Evolutionary conservation across 495 filamentous ascomycete species (phyloP), one percentile per base, ranked within the genome.

Genomic region (Oidiodendron maius): DNA sequence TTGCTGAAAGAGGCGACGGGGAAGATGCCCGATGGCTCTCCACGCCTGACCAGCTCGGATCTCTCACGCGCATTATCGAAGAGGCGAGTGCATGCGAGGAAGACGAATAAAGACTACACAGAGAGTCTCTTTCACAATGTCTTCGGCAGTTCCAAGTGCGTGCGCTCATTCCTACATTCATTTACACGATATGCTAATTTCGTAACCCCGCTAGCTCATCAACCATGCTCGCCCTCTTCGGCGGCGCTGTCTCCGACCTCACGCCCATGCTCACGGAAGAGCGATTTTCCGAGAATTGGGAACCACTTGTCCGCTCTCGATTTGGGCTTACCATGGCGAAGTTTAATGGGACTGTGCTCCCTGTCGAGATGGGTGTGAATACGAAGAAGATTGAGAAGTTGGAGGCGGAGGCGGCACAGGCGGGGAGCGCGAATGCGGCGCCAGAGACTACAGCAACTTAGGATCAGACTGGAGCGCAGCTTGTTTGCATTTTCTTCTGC

Each of bases 291-390:
- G 42, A 52, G 15, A 15, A 46, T 2, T 52, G 50, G 50, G 50
- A 52, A 24, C 50, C 50, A 16, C 50, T 41, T 10, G 42, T 52
- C 21, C 32, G 10, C 34, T 46, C 50, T 41, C 41, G 50, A 2
- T 52, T 39, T 41, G 50, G 50, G 11, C 50, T 52, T 16, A 52
- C 50, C 1, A 52, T 52, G 50, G 50, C 50, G 11, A 52, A 52
- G 36, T 52, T 52, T 16, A 52, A 52, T 41, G 23, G 22, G 3
- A 52, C 50, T 20, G 50, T 52, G 17, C 15, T 52, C 10, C 50
- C 41, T 1, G 50, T 52, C 8, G 50, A 52, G 25, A 18, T 10
- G 21, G 50, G 50, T 26, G 50, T 46, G 36, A 36, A 50, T 40
- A 42, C 24, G 12, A 51, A 51, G 40, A 34, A 47, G 44, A 13